These are phyloP conservation scores for Cymbopogon citratus DNA, from an alignment of 176 grass and related monocot genomes.

Conservation along the genomic window DNA sequence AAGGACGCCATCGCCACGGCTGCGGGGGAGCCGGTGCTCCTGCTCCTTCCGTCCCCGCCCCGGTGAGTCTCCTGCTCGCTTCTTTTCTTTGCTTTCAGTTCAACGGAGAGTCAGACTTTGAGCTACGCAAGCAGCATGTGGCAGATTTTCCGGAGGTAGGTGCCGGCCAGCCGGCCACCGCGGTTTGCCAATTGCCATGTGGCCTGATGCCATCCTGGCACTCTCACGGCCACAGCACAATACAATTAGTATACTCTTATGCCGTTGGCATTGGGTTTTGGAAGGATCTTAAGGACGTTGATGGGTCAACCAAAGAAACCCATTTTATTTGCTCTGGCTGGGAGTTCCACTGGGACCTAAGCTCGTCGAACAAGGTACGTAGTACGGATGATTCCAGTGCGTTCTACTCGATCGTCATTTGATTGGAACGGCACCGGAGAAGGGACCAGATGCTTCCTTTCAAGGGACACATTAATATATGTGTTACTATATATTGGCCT, in stretches of 20 bases:
- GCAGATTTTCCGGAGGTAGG: neutral
- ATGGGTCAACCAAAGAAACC: neutral
- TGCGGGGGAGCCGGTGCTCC: too few species aligned
- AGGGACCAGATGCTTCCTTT: constrained; percentile 1
- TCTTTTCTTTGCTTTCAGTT: neutral
- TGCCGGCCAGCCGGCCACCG: neutral
- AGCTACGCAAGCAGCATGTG: neutral
- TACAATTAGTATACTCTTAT: too few species aligned
- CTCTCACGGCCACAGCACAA: neutral
- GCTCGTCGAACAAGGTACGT: neutral
- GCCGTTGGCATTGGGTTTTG: neutral
- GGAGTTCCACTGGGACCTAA: too few species aligned
- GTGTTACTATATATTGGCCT: neutral
- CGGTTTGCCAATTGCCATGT: neutral
- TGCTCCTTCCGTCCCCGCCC: too few species aligned
- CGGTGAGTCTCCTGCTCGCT: neutral
- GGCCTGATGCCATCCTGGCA: neutral
- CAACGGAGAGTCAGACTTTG: neutral
- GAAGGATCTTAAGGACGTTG: neutral
- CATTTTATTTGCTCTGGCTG: neutral
- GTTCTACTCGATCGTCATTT: neutral
- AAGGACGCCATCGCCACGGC: too few species aligned
- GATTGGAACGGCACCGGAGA: neutral
- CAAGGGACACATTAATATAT: neutral
- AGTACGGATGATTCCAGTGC: neutral